Base-by-base conservation (phyloP, 306 rosid genomes). In the Parietaria judaica region DNA sequence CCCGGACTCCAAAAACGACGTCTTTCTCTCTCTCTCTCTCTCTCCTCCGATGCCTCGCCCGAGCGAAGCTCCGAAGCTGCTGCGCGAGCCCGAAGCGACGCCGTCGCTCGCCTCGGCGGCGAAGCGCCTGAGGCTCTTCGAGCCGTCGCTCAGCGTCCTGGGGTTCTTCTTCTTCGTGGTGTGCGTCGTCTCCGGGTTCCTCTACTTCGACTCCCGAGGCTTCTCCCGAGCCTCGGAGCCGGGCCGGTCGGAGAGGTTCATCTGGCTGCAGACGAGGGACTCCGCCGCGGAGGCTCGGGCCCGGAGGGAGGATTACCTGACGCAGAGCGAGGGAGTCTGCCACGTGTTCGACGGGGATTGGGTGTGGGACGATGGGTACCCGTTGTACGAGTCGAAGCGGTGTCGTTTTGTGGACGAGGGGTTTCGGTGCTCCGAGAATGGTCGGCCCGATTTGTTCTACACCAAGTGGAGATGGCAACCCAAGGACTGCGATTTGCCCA, bases 391-490 rank as follows among this genome's bases (percentile, higher is more conserved):
- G 11, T 90, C 95, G 47, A 81, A 72, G 65, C 80, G 71, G 59
- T 86, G 97, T 70, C 81, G 68, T 31, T 81, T 87, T 62, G 37
- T 90, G 14, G 97, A 90, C 69, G 67, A 68, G 36, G 97, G 97
- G 8, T 90, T 90, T 70, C 78, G 95, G 13, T 90, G 97, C 71
- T 67, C 84, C 37, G 95, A 90, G 79, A 90, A 87, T 79, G 97
- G 97, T 14, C 79, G 97, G 2, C 94, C 85, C 67, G 95, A 90
- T 78, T 83, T 79, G 78, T 84, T 81, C 68, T 87, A 90, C 79
- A 83, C 94, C 46, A 79, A 90, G 76, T 90, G 97, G 95, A 86
- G 94, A 81, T 86, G 97, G 97, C 97, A 90, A 62, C 97, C 97
- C 48, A 82, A 68, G 57, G 37, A 51, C 51, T 90, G 97, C 76